Percentiles rank a stretch among this genome's conserved stretches.
Conservation (phyloP, 495 filamentous ascomycete genomes). For the Aspergillus affinis region DNA sequence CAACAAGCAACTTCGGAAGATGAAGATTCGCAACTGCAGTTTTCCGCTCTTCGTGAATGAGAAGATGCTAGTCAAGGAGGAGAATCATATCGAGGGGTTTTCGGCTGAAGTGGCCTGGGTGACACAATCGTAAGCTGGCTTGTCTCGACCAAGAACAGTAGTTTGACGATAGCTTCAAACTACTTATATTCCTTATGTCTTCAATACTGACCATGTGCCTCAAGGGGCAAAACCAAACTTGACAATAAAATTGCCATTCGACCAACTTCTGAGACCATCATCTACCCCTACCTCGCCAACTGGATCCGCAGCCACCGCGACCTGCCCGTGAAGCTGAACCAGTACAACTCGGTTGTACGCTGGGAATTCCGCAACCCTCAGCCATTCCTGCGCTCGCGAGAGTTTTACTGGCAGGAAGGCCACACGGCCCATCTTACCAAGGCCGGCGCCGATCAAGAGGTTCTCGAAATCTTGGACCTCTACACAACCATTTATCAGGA, state of each 20-base stretch:
- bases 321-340: conserved; percentile 87
- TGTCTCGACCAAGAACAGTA: conserved; percentile 14
- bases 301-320: conserved; percentile 95
- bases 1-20: conserved; percentile 49
- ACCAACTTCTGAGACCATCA: conserved; percentile 90
- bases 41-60: conserved; percentile 93
- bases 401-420: conserved; percentile 98
- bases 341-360: conserved; percentile 97
- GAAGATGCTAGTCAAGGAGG: conserved; percentile 88
- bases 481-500: conserved; percentile 90
- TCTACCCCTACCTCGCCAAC: conserved; percentile 93
- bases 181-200: too few relatives aligned
- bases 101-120: conserved; percentile 98
- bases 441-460: conserved; percentile 76
- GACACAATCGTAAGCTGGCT: conserved; percentile 76
- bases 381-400: conserved; percentile 86
- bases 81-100: conserved; percentile 96
- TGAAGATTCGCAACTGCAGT: conserved; percentile 91
- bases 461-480: conserved; percentile 84
- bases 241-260: conserved; percentile 95
- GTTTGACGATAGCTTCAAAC: conserved; percentile 20
- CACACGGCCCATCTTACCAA: conserved; percentile 92
- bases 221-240: conserved; percentile 78
- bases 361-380: conserved; percentile 99
- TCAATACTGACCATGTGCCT: conserved; percentile 6